Percentiles rank a stretch among this genome's conserved stretches.
Conservation (phyloP, 1,284 basidiomycete species). For the Ganoderma meredithae region DNA sequence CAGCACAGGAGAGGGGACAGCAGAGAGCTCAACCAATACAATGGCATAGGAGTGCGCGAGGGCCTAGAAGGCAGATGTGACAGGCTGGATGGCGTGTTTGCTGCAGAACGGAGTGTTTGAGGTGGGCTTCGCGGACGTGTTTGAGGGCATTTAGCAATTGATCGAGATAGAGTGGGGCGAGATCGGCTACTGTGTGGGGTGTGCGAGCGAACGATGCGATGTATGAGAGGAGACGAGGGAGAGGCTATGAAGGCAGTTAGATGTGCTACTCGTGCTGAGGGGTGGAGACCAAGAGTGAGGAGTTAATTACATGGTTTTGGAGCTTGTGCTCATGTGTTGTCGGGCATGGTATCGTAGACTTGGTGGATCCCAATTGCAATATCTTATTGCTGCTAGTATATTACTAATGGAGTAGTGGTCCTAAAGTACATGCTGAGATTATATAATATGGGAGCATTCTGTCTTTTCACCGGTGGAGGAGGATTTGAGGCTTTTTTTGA, state of each 20-base stretch:
- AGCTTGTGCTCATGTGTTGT: neutral
- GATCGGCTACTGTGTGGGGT: conserved; percentile 43
- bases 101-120: conserved; percentile 37
- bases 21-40: neutral
- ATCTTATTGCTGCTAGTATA: neutral
- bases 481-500: neutral
- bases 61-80: conserved; percentile 14
- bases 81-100: conserved; percentile 36
- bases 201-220: conserved; percentile 35
- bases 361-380: too few relatives aligned
- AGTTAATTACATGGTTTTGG: neutral
- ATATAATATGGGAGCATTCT: neutral
- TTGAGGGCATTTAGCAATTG: conserved; percentile 43
- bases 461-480: neutral
- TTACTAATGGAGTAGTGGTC: neutral
- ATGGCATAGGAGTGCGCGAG: conserved; percentile 26
- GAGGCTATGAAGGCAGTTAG: conserved; percentile 42
- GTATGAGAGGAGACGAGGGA: conserved; percentile 36
- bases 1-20: neutral
- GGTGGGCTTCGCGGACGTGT: conserved; percentile 42
- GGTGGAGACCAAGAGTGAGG: conserved; percentile 19
- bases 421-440: neutral
- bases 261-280: conserved; percentile 40
- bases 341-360: neutral
- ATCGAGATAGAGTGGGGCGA: conserved; percentile 40